Base-by-base conservation (phyloP, 805 yeast genomes). In the Zygotorulaspora danielsina region DNA sequence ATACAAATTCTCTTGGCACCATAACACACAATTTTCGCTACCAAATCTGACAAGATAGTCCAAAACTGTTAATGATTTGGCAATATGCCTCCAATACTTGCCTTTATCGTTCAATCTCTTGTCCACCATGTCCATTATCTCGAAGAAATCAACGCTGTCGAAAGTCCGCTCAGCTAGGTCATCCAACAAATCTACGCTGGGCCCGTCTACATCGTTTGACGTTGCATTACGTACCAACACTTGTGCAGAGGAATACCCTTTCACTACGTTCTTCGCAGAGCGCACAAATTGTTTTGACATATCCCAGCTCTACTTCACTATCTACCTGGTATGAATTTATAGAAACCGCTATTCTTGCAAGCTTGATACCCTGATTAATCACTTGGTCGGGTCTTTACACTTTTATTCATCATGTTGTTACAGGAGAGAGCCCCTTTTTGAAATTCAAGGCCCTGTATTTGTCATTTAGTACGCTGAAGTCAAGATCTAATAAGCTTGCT, bases 11-110 rank as follows among this genome's bases (percentile, higher is more conserved):
- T 87, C 95, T 58, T 79, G 82, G 43, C 90, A 79, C 97, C 97
- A 89, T 29, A 80, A 69, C 6, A 89, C 95, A 53, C 89, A 90
- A 54, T 83, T 81, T 51, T 88, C 95, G 12, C 88, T 75, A 21
- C 97, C 97, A 45, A 72, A 74, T 52, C 90, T 76, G 19, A 89
- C 88, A 44, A 89, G 70, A 62, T 80, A 89, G 55, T 88, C 96
- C 50, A 89, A 70, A 12, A 90, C 80, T 1, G 94, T 82, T 47
- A 90, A 70, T 1, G 95, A 80, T 63, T 89, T 90, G 48, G 94
- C 88, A 38, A 89, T 89, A 61, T 89, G 97, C 48, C 96, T 75
- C 97, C 97, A 89, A 66, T 89, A 84, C 61, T 87, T 89, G 43
- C 97, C 97, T 69, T 88, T 89, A 59, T 89, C 97, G 55, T 89